phyloP scores from a whole-genome alignment of 2,329 filamentous ascomycete genomes.

The Elsinoe ampelina region DNA sequence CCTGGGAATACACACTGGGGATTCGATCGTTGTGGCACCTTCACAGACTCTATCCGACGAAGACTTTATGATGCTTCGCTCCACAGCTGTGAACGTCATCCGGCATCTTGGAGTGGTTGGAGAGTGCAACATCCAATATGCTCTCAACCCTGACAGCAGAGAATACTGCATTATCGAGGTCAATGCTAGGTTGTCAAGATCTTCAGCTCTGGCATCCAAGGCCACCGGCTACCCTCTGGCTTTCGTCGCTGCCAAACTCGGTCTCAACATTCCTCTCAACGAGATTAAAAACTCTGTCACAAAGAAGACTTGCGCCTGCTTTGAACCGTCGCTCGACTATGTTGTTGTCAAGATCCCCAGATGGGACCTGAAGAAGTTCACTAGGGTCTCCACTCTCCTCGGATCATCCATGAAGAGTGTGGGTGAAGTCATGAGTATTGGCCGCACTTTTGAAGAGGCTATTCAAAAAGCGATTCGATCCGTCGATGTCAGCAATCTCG shows the following conservation, averaged over 20 bases:
- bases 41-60: slow-evolving; percentile 95
- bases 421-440: slow-evolving; percentile 97
- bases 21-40: slow-evolving; percentile 95
- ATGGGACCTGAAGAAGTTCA: slow-evolving; percentile 99
- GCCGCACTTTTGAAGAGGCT: slow-evolving; percentile 91
- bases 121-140: slow-evolving; percentile 99
- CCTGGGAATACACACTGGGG: slow-evolving; percentile 93
- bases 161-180: slow-evolving; percentile 99
- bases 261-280: slow-evolving; percentile 87
- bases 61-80: slow-evolving; percentile 98
- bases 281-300: slow-evolving; percentile 96
- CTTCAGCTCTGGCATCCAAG: slow-evolving; percentile 91
- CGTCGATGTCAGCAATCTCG: slow-evolving; percentile 90
- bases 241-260: slow-evolving; percentile 94
- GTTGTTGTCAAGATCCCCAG: slow-evolving; percentile 97
- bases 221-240: slow-evolving; percentile 93
- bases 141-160: slow-evolving; percentile 84
- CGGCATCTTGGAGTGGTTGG: slow-evolving; percentile 93
- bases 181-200: slow-evolving; percentile 90
- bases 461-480: slow-evolving; percentile 96
- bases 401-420: slow-evolving; percentile 99
- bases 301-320: slow-evolving; percentile 91
- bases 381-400: slow-evolving; percentile 86
- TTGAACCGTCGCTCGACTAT: slow-evolving; percentile 96
- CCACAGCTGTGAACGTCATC: slow-evolving; percentile 93